Evolutionary conservation across 2,329 filamentous ascomycete genomes (phyloP), one percentile per base, ranked within the genome.

Genomic region (Ceratocystis papillata): DNA sequence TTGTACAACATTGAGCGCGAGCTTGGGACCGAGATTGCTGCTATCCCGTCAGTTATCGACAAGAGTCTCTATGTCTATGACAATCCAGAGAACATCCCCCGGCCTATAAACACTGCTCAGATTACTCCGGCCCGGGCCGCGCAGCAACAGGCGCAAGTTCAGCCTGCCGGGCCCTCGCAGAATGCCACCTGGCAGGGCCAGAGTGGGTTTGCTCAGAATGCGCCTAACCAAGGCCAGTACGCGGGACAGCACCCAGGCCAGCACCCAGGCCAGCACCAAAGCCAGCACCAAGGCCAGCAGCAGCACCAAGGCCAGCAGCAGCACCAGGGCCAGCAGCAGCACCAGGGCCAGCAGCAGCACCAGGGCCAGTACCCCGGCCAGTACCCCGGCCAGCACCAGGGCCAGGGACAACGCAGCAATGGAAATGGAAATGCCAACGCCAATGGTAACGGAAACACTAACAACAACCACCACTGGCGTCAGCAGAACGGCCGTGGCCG

Each of bases 1-100:
- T 83, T 99, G 22, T 99, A 99, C 81, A 95, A 95, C 75, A 99
- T 99, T 71, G 94, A 99, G 77, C 89, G 95, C 72, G 94, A 99
- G 73, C 81, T 99, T 50, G 94, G 94, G 64, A 99, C 94, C 5
- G 94, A 99, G 77, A 99, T 99, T 69, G 89, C 94, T 74, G 87
- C 94, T n/a, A 99, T 99, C 72, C 94, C 94, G 20, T 83, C 86
- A 64, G 88, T 85, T 71, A 99, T 99, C 70, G 94, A 99, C 80
- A 97, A 96, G 83, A 95, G 89, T 70, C 85, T 99, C 46, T 99
- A 99, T 75, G 94, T 99, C 63, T 99, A 99, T 76, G 95, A 99
- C 69, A 89, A 92, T 69, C 94, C 94, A 0, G 93, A 99, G 73
- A 93, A 83, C 67, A 97, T 99, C 72, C 94, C 95, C 63, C 86